These are phyloP conservation scores for Helicocarpus griseus DNA, from an alignment of 2,329 filamentous ascomycete species.

Conservation along the genomic window DNA sequence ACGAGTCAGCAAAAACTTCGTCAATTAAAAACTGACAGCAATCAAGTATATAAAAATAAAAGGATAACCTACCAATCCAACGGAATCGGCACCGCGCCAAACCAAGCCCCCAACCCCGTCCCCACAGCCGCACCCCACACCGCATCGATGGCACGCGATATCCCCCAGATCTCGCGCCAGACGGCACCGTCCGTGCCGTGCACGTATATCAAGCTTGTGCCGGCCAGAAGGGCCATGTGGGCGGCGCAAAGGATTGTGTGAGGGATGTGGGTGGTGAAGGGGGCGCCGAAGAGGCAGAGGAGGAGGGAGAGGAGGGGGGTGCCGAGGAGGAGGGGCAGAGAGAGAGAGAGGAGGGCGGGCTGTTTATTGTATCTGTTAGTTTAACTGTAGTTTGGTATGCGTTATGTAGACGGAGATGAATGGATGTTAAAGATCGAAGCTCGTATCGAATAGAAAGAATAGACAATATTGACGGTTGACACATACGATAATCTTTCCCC, in stretches of 20 bases:
- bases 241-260: slow-evolving; percentile 73
- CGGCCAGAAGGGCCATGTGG: slow-evolving; percentile 69
- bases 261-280: slow-evolving; percentile 66
- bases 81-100: slow-evolving; percentile 89
- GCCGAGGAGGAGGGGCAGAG: slow-evolving; percentile 41
- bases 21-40: neutral
- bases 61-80: slow-evolving; percentile 65
- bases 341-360: slow-evolving; percentile 61
- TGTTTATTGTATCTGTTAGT: slow-evolving; percentile 27
- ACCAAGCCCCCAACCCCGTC: slow-evolving; percentile 71
- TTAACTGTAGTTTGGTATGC: no score
- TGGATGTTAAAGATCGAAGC: no score
- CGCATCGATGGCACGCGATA: slow-evolving; percentile 68
- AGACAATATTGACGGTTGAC: neutral
- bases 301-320: slow-evolving; percentile 49
- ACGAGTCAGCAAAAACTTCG: neutral
- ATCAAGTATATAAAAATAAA: slow-evolving; percentile 1
- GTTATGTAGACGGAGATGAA: no score
- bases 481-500: slow-evolving; percentile 18
- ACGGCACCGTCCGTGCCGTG: slow-evolving; percentile 64
- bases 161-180: slow-evolving; percentile 61
- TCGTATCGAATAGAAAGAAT: neutral
- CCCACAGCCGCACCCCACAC: slow-evolving; percentile 76
- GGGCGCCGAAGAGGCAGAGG: slow-evolving; percentile 84
- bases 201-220: slow-evolving; percentile 74